These are phyloP conservation scores for Pilaira anomala DNA, from an alignment of 192 early-diverging fungal genomes.

Conservation along the genomic window DNA sequence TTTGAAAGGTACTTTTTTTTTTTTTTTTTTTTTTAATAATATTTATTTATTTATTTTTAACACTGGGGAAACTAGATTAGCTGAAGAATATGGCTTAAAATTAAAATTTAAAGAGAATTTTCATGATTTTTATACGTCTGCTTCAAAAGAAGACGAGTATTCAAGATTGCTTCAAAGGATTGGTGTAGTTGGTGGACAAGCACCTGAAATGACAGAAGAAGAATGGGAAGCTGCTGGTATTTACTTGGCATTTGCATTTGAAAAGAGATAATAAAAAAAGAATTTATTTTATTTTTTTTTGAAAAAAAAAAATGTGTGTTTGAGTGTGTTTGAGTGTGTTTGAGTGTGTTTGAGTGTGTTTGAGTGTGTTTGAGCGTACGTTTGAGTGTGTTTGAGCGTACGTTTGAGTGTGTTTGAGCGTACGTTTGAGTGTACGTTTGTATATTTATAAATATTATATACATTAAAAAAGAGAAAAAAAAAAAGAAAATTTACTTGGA, in stretches of 20 bases:
- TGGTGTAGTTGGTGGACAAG: constrained; percentile 72
- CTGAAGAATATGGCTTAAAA: constrained; percentile 77
- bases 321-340: too few species aligned
- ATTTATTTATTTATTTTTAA: neutral
- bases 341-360: too few species aligned
- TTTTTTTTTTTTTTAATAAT: neutral
- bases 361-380: too few species aligned
- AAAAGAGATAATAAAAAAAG: constrained; percentile 38
- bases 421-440: too few species aligned
- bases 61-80: constrained; percentile 61
- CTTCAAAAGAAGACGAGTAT: constrained; percentile 49
- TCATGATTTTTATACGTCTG: constrained; percentile 77
- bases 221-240: constrained; percentile 93
- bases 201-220: constrained; percentile 61
- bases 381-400: too few species aligned
- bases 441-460: too few species aligned
- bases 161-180: constrained; percentile 72
- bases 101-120: constrained; percentile 73
- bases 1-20: constrained; percentile 58
- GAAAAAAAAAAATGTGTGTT: neutral
- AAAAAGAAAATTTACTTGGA: constrained; percentile 17
- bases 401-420: too few species aligned
- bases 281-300: constrained; percentile 5
- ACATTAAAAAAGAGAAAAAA: too few species aligned
- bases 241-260: constrained; percentile 73